Percentiles rank a stretch among this genome's conserved stretches.
Conservation (phyloP, 495 filamentous ascomycete genomes). For the Chlorociboria aeruginascens region DNA sequence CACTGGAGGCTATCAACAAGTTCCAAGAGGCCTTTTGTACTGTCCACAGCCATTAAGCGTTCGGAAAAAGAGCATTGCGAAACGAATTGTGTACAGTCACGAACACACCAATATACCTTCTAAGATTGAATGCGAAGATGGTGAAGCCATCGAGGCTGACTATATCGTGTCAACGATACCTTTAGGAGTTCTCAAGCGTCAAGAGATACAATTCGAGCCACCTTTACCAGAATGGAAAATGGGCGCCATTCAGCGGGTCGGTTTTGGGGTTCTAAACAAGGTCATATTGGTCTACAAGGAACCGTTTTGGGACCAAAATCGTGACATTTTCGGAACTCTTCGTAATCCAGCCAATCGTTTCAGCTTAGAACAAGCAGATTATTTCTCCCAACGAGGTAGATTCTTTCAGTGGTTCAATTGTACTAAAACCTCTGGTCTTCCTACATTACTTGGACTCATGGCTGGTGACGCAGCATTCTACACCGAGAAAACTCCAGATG, state of each 20-base stretch:
- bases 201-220: slow-evolving; percentile 64
- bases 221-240: slow-evolving; percentile 76
- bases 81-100: slow-evolving; percentile 53
- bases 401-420: slow-evolving; percentile 98
- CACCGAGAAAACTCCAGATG: slow-evolving; percentile 63
- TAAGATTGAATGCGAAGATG: slow-evolving; percentile 66
- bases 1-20: slow-evolving; percentile 81
- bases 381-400: slow-evolving; percentile 50
- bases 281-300: slow-evolving; percentile 81
- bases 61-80: slow-evolving; percentile 54
- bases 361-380: slow-evolving; percentile 40
- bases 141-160: slow-evolving; percentile 67
- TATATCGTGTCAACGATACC: slow-evolving; percentile 80
- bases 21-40: slow-evolving; percentile 70
- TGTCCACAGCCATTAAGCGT: slow-evolving; percentile 72
- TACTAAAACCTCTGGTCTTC: slow-evolving; percentile 74
- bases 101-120: slow-evolving; percentile 29
- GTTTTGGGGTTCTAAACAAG: slow-evolving; percentile 93
- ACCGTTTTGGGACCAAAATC: slow-evolving; percentile 84
- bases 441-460: slow-evolving; percentile 86
- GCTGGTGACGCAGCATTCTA: slow-evolving; percentile 88
- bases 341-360: slow-evolving; percentile 48
- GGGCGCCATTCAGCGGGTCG: slow-evolving; percentile 72
- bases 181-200: slow-evolving; percentile 72
- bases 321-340: slow-evolving; percentile 89